These are phyloP conservation scores for Mortierella sp. DNA, from an alignment of 371 early-diverging fungal genomes.

Conservation along the genomic window DNA sequence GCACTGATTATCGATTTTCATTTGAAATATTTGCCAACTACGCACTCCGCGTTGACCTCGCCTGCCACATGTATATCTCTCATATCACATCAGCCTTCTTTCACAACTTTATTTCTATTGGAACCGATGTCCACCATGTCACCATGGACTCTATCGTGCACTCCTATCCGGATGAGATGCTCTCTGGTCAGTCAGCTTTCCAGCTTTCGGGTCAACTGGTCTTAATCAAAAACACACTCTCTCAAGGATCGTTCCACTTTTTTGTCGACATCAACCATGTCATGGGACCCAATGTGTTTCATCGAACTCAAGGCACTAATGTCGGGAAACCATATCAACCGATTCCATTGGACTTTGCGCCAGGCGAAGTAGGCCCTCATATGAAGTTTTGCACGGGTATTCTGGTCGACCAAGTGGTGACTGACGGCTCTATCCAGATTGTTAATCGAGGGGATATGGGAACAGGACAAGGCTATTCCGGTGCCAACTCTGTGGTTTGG, in stretches of 20 bases:
- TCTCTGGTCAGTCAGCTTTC: slow-evolving; percentile 65
- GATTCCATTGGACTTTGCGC: slow-evolving; percentile 41
- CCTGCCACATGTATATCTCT: slow-evolving; percentile 60
- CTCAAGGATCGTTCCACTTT: slow-evolving; percentile 62
- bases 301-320: slow-evolving; percentile 34
- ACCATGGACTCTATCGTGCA: slow-evolving; percentile 58
- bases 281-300: slow-evolving; percentile 64
- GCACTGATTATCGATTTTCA: slow-evolving; percentile 65
- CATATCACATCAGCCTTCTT: slow-evolving; percentile 59
- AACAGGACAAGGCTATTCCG: slow-evolving; percentile 63
- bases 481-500: slow-evolving; percentile 66
- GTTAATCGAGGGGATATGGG: slow-evolving; percentile 51
- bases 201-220: slow-evolving; percentile 64
- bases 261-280: slow-evolving; percentile 61
- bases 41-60: slow-evolving; percentile 55
- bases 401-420: slow-evolving; percentile 43
- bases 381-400: slow-evolving; percentile 65
- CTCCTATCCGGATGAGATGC: slow-evolving; percentile 53
- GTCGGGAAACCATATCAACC: slow-evolving; percentile 35
- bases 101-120: slow-evolving; percentile 61
- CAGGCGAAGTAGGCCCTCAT: slow-evolving; percentile 62
- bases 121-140: slow-evolving; percentile 56
- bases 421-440: slow-evolving; percentile 46
- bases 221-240: slow-evolving; percentile 59
- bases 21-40: slow-evolving; percentile 63